Conservation (phyloP, 2,329 filamentous ascomycete genomes). For the Penicillium olsonii region DNA sequence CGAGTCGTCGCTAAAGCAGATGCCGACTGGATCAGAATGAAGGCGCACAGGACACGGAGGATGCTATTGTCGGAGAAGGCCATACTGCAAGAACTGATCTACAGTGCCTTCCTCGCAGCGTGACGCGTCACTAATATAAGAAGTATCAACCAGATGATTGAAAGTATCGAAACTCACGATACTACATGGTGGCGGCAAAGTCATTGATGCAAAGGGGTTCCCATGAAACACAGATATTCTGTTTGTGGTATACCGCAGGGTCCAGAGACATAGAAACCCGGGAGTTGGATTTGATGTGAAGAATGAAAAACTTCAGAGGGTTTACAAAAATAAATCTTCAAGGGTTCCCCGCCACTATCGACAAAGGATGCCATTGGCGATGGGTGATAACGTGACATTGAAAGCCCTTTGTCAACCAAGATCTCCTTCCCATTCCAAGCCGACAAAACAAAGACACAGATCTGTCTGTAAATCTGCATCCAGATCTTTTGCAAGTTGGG, state of each 20-base stretch:
- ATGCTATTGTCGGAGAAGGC: not conserved
- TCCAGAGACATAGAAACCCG: not conserved
- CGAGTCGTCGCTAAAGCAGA: not conserved
- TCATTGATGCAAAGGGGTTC: constrained; percentile 6
- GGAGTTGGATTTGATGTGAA: not conserved
- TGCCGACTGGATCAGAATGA: not conserved
- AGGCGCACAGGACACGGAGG: not conserved
- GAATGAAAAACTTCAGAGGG: not conserved
- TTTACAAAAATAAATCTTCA: not conserved
- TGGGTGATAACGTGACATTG: not conserved
- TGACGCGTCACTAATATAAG: not conserved
- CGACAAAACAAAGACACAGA: not conserved
- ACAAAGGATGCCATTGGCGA: constrained; percentile 1
- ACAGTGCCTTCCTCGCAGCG: not conserved
- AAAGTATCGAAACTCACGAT: not conserved
- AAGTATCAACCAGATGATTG: not conserved
- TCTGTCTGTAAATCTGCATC: no score
- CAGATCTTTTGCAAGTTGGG: no score
- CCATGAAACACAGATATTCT: not conserved
- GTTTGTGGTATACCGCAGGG: not conserved
- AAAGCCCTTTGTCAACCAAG: not conserved
- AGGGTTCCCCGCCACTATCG: not conserved
- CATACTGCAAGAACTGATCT: not conserved
- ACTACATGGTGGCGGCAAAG: not conserved
- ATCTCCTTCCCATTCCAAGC: not conserved